These are phyloP conservation scores for Ichthyophthirius multifiliis DNA, from an alignment of 169 alveolate genomes.

Conservation along the genomic window DNA sequence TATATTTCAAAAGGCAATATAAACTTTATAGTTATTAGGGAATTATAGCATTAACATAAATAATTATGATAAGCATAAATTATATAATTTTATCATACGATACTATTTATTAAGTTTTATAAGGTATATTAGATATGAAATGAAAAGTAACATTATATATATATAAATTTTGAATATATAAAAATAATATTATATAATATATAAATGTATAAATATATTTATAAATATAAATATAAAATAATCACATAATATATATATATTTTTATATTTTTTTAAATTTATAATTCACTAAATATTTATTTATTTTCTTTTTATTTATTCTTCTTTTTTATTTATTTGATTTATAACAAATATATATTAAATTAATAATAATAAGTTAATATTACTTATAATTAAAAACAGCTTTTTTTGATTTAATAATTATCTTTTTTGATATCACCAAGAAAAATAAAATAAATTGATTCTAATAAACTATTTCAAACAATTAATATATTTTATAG, in stretches of 20 bases:
- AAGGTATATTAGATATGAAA: slow-evolving; percentile 1
- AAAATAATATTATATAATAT: too few species aligned
- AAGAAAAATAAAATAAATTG: background rate
- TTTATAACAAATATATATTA: too few species aligned
- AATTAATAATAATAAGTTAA: too few species aligned
- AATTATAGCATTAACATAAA: background rate
- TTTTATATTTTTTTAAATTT: too few species aligned
- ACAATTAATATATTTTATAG: background rate
- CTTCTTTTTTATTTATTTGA: too few species aligned
- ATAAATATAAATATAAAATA: too few species aligned
- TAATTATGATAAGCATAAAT: background rate
- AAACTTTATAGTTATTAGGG: background rate
- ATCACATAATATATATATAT: too few species aligned
- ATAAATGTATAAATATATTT: too few species aligned
- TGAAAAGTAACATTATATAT: background rate
- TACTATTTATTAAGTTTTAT: background rate
- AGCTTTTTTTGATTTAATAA: background rate
- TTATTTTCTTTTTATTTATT: too few species aligned
- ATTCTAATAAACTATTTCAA: background rate
- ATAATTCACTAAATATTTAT: too few species aligned
- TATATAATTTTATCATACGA: background rate
- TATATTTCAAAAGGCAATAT: background rate
- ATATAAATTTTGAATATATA: background rate
- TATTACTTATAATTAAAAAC: too few species aligned
- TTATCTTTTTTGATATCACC: background rate